Evolutionary conservation across 2,329 filamentous ascomycete species (phyloP).

Genomic region (Onygena corvina): DNA sequence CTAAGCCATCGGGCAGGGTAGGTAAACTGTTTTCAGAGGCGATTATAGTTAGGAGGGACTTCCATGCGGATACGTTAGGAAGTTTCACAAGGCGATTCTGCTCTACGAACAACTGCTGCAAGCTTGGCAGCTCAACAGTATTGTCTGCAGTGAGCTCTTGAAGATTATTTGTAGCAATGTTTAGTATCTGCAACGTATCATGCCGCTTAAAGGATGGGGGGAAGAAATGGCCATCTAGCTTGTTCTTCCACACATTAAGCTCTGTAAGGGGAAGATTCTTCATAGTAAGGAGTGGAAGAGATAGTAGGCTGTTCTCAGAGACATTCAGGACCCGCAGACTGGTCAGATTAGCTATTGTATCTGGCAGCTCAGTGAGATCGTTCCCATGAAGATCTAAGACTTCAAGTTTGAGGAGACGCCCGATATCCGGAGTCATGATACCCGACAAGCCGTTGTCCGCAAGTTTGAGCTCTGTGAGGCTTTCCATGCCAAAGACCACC

Average conservation of each 20-base stretch:
- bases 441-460: constrained; percentile 65
- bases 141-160: constrained; percentile 39
- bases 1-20: constrained; percentile 64
- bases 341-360: constrained; percentile 52
- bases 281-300: constrained; percentile 58
- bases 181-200: constrained; percentile 57
- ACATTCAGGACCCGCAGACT: constrained; percentile 66
- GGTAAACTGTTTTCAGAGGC: constrained; percentile 73
- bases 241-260: constrained; percentile 64
- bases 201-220: constrained; percentile 47
- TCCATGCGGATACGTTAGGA: constrained; percentile 64
- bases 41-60: constrained; percentile 57
- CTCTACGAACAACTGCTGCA: constrained; percentile 65
- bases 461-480: constrained; percentile 67
- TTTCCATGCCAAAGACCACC: constrained; percentile 58
- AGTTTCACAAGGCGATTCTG: constrained; percentile 65
- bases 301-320: constrained; percentile 62
- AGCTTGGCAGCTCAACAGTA: constrained; percentile 51
- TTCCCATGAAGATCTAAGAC: constrained; percentile 73
- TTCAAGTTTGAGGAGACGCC: constrained; percentile 57
- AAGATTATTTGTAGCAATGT: constrained; percentile 66
- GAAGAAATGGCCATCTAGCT: constrained; percentile 60
- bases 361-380: constrained; percentile 58
- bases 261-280: constrained; percentile 59
- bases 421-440: constrained; percentile 51